A percentile compares a stretch with the other conserved stretches of the same genome.
Conservation (phyloP, 1,284 basidiomycete genomes). For the Marasmius fiardii region DNA sequence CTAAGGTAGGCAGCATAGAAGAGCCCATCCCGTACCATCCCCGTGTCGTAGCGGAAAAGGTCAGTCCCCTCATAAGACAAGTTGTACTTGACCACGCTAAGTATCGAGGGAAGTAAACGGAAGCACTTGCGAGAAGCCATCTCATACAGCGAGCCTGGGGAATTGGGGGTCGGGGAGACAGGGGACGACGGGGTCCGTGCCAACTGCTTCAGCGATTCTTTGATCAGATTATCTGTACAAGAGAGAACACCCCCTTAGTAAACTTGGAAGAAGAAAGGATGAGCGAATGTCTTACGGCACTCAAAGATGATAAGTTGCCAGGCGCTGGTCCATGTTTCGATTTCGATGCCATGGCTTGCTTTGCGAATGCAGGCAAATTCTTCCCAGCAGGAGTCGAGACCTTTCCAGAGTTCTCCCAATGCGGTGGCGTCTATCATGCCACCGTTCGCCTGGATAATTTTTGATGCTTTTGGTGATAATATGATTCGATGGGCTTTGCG, state of each 20-base stretch:
- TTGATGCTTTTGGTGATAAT: constrained; percentile 69
- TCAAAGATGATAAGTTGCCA: constrained; percentile 81
- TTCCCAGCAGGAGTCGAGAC: constrained; percentile 77
- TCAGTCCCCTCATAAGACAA: constrained; percentile 41
- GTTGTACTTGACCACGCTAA: constrained; percentile 55
- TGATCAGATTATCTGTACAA: constrained; percentile 57
- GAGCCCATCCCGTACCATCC: constrained; percentile 74
- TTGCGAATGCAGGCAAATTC: constrained; percentile 68
- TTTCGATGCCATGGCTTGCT: constrained; percentile 40
- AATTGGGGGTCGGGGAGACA: constrained; percentile 20
- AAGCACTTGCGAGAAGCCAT: constrained; percentile 48
- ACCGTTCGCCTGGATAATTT: constrained; percentile 42
- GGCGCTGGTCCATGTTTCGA: constrained; percentile 61
- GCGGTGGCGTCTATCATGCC: constrained; percentile 53
- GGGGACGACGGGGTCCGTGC: constrained; percentile 23
- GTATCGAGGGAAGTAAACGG: constrained; percentile 52
- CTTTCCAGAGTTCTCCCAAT: constrained; percentile 74
- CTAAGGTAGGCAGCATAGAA: constrained; percentile 78
- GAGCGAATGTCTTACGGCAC: constrained; percentile 52
- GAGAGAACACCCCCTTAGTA: constrained; percentile 2
- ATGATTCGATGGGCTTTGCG: constrained; percentile 71
- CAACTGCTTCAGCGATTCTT: constrained; percentile 59
- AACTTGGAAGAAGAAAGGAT: constrained; percentile 6
- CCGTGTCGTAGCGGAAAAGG: constrained; percentile 81
- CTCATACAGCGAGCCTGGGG: constrained; percentile 34